Base-by-base conservation (phyloP, 495 filamentous ascomycete species). In the Annulohypoxylon nitens region DNA sequence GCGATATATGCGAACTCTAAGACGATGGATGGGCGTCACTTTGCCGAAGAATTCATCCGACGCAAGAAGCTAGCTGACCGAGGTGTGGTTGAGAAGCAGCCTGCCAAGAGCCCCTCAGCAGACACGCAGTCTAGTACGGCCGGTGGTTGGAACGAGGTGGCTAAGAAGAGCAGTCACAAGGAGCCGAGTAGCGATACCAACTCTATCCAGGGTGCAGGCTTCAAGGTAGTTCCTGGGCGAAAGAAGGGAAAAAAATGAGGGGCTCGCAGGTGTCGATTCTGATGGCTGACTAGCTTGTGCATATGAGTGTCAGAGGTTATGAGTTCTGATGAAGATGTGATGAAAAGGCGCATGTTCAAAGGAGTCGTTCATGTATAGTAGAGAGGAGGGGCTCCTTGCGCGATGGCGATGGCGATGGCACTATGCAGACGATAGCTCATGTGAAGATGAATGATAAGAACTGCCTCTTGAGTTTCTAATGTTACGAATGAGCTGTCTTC, bases 81-180 rank as follows among this genome's bases (percentile, higher is more conserved):
- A 84, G 96, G 96, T 33, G 86, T 97, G 34, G 84, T 96, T 1
- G 89, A 91, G 75, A 84, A 79, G 79, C 84, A 78, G 77, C 84
- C 77, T 83, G 89, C 62, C 81, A 86, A 61, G 80, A 76, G 73
- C 41, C 85, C 73, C 74, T 84, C 85, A 59, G 82, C 78, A 1
- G 84, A 83, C 50, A 82, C 81, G 23, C 79, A 75, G 55, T 83
- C 83, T 20, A 86, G 82, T 60, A 84, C 78, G 61, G 82, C 81
- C 18, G 92, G 93, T 64, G 96, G 96, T 26, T 98, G 96, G 96
- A 97, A 88, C 76, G 97, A 98, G 83, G 96, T 99, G 73, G 96
- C 96, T 8, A 98, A 98, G 89, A 97, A 97, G 87, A 86, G 84
- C 73, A 79, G 81, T 14, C 74, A 80, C 67, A 81, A 87, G 34